Conservation (phyloP, 2,329 filamentous ascomycete genomes). For the Elsinoe fawcettii region DNA sequence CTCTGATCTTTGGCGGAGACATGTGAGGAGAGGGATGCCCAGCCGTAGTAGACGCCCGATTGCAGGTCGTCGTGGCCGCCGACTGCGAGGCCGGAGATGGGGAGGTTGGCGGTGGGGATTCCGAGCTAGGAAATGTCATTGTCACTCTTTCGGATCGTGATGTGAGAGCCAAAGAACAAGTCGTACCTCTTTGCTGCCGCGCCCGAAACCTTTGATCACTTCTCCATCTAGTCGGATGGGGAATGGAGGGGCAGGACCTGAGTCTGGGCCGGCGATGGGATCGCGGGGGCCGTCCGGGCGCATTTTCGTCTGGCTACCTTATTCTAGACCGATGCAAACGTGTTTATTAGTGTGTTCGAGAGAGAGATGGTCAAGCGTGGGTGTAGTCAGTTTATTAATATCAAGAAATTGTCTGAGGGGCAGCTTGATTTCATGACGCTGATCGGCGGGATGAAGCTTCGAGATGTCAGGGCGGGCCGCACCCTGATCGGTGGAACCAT, state of each 20-base stretch:
- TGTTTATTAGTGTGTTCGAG: no score
- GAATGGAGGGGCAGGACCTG: slow-evolving; percentile 68
- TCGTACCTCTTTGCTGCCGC: slow-evolving; percentile 78
- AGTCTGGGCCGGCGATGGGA: slow-evolving; percentile 62
- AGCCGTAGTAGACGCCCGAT: slow-evolving; percentile 91
- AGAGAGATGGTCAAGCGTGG: neutral
- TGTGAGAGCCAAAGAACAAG: neutral
- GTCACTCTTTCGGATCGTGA: neutral
- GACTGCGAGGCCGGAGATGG: slow-evolving; percentile 60
- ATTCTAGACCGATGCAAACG: no score
- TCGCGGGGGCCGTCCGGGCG: slow-evolving; percentile 51
- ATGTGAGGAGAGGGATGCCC: slow-evolving; percentile 56
- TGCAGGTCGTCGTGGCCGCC: slow-evolving; percentile 54
- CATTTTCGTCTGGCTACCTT: slow-evolving; percentile 21
- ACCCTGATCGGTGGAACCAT: slow-evolving; percentile 11
- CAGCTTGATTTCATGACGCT: neutral
- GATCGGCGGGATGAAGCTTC: slow-evolving; percentile 11
- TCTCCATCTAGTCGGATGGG: slow-evolving; percentile 76
- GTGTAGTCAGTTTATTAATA: neutral
- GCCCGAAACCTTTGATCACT: slow-evolving; percentile 87
- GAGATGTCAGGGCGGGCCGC: slow-evolving; percentile 8
- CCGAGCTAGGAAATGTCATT: slow-evolving; percentile 56
- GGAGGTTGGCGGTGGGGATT: slow-evolving; percentile 90
- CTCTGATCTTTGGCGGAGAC: slow-evolving; percentile 23
- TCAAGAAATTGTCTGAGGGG: neutral